These are phyloP conservation scores for Cucurbita moschata DNA, from an alignment of 306 rosid species.

Conservation along the genomic window DNA sequence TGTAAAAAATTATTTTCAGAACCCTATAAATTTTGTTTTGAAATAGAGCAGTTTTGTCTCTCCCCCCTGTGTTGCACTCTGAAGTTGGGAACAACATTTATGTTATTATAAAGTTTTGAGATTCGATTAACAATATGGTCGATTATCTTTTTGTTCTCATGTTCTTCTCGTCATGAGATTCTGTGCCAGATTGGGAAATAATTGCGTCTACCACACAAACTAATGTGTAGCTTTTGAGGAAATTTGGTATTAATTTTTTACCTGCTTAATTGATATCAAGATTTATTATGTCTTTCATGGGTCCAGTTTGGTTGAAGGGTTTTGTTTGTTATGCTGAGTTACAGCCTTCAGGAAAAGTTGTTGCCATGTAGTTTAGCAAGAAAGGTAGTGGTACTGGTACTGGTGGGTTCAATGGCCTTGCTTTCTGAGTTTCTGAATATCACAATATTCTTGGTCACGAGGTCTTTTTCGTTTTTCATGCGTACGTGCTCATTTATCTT, in stretches of 20 bases:
- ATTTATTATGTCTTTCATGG: neutral
- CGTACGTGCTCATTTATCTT: conserved; percentile 32
- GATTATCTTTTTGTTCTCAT: neutral
- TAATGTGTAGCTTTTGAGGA: neutral
- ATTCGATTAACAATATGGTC: neutral
- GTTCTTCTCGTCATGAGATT: neutral
- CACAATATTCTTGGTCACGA: conserved; percentile 22
- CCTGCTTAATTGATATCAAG: neutral
- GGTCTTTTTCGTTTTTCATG: conserved; percentile 33
- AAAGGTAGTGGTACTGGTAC: neutral
- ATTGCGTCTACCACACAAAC: neutral
- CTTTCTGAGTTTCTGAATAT: conserved; percentile 25
- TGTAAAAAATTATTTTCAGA: neutral
- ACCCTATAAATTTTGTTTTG: neutral
- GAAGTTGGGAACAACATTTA: neutral
- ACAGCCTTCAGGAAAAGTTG: neutral
- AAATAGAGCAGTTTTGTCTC: neutral
- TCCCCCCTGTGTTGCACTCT: neutral
- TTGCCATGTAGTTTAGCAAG: conserved; percentile 20
- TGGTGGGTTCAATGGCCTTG: conserved; percentile 31
- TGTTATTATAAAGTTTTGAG: neutral
- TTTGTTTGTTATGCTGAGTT: conserved; percentile 3
- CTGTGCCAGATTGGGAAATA: neutral
- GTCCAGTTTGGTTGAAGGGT: neutral
- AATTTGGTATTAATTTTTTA: neutral